These are phyloP conservation scores for Sophora flavescens DNA, from an alignment of 306 rosid genomes.

Conservation along the genomic window DNA sequence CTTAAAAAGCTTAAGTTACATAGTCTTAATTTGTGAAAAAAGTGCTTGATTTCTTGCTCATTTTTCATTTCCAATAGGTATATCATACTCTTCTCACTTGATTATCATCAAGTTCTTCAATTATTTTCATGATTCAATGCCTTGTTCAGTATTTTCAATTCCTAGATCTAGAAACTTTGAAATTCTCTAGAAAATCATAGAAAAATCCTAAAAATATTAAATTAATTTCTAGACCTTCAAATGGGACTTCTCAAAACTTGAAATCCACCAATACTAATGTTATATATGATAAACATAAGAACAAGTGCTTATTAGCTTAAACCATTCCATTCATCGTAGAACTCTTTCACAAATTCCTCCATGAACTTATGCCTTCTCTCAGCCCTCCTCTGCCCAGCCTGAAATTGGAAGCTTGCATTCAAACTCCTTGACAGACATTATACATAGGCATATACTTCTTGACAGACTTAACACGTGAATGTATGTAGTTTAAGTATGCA, in stretches of 20 bases:
- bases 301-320: slow-evolving; percentile 51
- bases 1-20: no score
- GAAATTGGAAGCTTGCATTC: slow-evolving; percentile 47
- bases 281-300: not conserved
- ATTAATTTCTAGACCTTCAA: no score
- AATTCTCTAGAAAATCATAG: no score
- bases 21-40: no score
- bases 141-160: no score
- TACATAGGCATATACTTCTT: not conserved
- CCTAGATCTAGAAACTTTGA: no score
- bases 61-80: no score
- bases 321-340: slow-evolving; percentile 87
- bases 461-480: not conserved
- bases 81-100: no score
- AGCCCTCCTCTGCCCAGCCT: slow-evolving; percentile 92
- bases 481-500: not conserved
- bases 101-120: no score
- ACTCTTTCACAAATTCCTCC: slow-evolving; percentile 85
- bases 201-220: no score
- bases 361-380: slow-evolving; percentile 88
- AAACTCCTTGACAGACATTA: slow-evolving; percentile 12
- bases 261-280: not conserved
- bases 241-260: not conserved
- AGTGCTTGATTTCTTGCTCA: no score
- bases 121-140: no score